Conservation (phyloP, 306 rosid species). For the Begonia loranthoides region DNA sequence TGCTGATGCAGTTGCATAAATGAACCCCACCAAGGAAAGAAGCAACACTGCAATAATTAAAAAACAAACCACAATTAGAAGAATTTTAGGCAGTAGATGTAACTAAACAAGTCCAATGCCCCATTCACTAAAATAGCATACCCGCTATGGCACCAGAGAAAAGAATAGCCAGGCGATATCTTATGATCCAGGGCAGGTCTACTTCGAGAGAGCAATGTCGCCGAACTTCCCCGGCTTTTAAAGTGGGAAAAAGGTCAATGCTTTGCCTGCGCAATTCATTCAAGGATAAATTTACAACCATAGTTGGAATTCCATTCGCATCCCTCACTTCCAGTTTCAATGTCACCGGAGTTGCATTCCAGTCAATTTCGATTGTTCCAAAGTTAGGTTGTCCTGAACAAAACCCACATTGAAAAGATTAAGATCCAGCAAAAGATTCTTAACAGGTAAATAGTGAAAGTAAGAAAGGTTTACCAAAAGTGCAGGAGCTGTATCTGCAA, state of each 20-base stretch:
- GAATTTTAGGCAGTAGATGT: not conserved
- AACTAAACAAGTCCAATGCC: not conserved
- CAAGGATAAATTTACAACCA: slow-evolving; percentile 25
- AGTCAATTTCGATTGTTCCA: slow-evolving; percentile 61
- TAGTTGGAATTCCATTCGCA: slow-evolving; percentile 30
- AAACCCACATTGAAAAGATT: slow-evolving; percentile 6
- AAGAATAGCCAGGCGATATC: slow-evolving; percentile 52
- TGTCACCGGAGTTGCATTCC: slow-evolving; percentile 46
- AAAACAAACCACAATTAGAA: not conserved
- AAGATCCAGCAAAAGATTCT: slow-evolving; percentile 10
- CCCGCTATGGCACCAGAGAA: slow-evolving; percentile 24
- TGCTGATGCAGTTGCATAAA: slow-evolving; percentile 9
- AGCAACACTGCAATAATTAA: slow-evolving; percentile 22
- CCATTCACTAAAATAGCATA: slow-evolving; percentile 12
- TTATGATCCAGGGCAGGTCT: slow-evolving; percentile 43
- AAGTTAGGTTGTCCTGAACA: slow-evolving; percentile 61
- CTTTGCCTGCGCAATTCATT: slow-evolving; percentile 30
- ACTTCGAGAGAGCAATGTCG: slow-evolving; percentile 58
- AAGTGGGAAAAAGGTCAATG: slow-evolving; percentile 8
- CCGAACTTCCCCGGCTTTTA: slow-evolving; percentile 15
- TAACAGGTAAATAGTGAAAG: not conserved
- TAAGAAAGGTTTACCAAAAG: slow-evolving; percentile 37
- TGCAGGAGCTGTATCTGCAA: slow-evolving; percentile 59
- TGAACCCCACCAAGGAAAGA: slow-evolving; percentile 10
- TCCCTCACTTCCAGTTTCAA: slow-evolving; percentile 46